phyloP scores from a whole-genome alignment of 768 basidiomycete species.

The Leccinum aurantiacum region DNA sequence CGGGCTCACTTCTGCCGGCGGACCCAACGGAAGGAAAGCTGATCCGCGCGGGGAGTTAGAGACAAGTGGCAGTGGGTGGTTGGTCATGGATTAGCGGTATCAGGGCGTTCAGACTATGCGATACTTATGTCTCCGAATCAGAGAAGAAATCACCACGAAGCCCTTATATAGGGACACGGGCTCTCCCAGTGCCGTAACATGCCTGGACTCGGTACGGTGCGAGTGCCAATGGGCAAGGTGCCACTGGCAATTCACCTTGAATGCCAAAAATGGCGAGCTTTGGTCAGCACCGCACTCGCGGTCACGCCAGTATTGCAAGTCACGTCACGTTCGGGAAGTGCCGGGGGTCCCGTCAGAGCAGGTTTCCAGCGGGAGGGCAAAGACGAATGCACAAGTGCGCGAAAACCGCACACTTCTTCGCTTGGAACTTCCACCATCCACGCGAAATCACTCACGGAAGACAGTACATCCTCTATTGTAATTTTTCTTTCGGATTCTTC shows the following conservation, averaged over 20 bases:
- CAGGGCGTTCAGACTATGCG: background rate
- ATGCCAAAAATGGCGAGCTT: conserved; percentile 25
- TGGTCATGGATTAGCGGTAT: conserved; percentile 22
- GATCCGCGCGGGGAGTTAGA: conserved; percentile 21
- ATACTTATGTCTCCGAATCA: conserved; percentile 7
- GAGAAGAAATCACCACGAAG: background rate
- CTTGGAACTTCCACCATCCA: conserved; percentile 36
- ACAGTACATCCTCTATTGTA: background rate
- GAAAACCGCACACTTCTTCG: conserved; percentile 33
- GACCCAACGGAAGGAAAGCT: conserved; percentile 1
- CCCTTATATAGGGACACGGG: conserved; percentile 20
- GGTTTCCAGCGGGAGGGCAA: conserved; percentile 24
- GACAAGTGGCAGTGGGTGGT: conserved; percentile 3
- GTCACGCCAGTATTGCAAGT: conserved; percentile 14
- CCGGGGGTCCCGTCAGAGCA: conserved; percentile 24
- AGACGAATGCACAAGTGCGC: conserved; percentile 19
- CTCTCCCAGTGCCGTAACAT: conserved; percentile 26
- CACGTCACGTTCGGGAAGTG: conserved; percentile 29
- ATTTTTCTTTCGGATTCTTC: conserved; percentile 13
- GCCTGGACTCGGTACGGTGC: too few species aligned
- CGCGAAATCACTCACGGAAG: conserved; percentile 13
- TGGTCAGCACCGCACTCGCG: conserved; percentile 11
- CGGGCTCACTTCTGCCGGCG: background rate
- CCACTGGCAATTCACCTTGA: conserved; percentile 5
- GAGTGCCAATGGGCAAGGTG: background rate